Percentiles rank a stretch among this genome's conserved stretches.
These are phyloP conservation scores for Eremothecium cymbalariae DNA, from an alignment of 1,139 yeast species.

Conservation along the genomic window DNA sequence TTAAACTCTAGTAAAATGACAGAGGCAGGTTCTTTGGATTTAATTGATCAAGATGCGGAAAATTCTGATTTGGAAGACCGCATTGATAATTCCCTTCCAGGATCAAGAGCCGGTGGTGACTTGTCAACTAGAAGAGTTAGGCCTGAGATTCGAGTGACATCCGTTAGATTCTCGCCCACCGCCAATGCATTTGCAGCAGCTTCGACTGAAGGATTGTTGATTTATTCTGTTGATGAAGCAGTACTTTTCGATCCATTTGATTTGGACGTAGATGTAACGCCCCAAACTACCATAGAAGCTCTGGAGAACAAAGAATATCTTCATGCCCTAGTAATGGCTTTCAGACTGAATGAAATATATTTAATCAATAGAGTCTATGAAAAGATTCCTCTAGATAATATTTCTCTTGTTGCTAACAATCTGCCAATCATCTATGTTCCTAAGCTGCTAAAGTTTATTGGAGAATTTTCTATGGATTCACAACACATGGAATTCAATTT, in stretches of 20 bases:
- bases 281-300: slow-evolving; percentile 59
- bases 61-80: slow-evolving; percentile 80
- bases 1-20: slow-evolving; percentile 78
- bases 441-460: slow-evolving; percentile 61
- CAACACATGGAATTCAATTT: slow-evolving; percentile 80
- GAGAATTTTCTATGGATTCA: slow-evolving; percentile 61
- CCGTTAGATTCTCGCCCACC: slow-evolving; percentile 81
- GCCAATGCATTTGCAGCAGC: slow-evolving; percentile 91
- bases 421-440: slow-evolving; percentile 73
- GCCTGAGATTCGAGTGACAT: slow-evolving; percentile 73
- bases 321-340: slow-evolving; percentile 84
- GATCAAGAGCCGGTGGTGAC: slow-evolving; percentile 77
- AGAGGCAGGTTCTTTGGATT: slow-evolving; percentile 79
- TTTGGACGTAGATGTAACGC: slow-evolving; percentile 86
- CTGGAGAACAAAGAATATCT: slow-evolving; percentile 64
- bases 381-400: slow-evolving; percentile 64
- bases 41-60: slow-evolving; percentile 80
- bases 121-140: slow-evolving; percentile 68
- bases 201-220: slow-evolving; percentile 84
- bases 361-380: slow-evolving; percentile 71
- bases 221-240: slow-evolving; percentile 71
- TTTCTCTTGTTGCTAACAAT: slow-evolving; percentile 54
- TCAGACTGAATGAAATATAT: slow-evolving; percentile 76
- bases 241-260: slow-evolving; percentile 90
- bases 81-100: slow-evolving; percentile 70